phyloP scores from a whole-genome alignment of 2,329 filamentous ascomycete genomes.

The Ceratocystis papillata region DNA sequence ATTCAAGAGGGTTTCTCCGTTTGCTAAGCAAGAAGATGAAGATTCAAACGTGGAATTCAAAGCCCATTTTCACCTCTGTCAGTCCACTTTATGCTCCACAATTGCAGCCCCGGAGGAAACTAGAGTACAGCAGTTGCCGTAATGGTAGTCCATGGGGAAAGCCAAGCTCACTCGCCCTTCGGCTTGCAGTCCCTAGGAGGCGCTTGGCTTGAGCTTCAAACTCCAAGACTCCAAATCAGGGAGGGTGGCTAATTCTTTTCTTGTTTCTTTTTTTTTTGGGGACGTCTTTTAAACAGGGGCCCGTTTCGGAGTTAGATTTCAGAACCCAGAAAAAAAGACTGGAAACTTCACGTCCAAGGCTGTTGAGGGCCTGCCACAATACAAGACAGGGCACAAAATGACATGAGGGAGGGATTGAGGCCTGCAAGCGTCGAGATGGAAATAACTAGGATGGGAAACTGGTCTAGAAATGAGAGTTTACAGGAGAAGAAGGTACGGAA shows the following conservation, averaged over 20 bases:
- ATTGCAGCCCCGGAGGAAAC: not conserved
- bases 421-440: slow-evolving; percentile 3
- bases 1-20: not conserved
- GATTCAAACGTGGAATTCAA: not conserved
- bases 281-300: not conserved
- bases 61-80: not conserved
- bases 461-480: not conserved
- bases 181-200: not conserved
- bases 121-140: not conserved
- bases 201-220: not conserved
- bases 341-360: not conserved
- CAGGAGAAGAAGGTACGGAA: not conserved
- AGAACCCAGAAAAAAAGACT: not conserved
- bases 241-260: not conserved
- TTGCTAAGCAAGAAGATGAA: not conserved
- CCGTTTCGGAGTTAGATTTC: slow-evolving; percentile 2
- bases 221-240: not conserved
- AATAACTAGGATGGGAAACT: not conserved
- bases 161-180: not conserved
- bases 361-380: not conserved
- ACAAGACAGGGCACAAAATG: slow-evolving; percentile 5
- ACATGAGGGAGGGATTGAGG: not conserved
- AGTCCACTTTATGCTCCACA: not conserved
- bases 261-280: not conserved
- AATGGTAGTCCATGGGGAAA: not conserved